Evolutionary conservation across 371 early-diverging fungal genomes (phyloP), one percentile per base, ranked within the genome.

Genomic region (Quaeritorhiza haematococci): DNA sequence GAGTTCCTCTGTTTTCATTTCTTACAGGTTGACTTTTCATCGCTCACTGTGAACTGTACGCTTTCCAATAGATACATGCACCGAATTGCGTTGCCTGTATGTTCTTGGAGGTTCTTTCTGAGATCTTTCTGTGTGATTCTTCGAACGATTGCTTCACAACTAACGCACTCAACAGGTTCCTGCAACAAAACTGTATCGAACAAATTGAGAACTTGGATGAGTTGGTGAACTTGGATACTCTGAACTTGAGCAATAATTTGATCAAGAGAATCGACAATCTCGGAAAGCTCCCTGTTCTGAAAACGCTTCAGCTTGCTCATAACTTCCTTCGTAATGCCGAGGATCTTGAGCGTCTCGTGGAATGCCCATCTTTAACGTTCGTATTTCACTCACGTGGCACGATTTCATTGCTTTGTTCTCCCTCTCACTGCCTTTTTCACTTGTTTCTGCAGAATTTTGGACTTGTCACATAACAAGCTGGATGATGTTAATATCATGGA

Each of bases 101-200:
- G 56, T 19, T 21, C 15, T 56, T n/a, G 38, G n/a, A 13, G 10
- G 38, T n/a, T 38, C 10, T 47, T 10, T 27, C 47, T 10, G 26
- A 8, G 13, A 56, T 65, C n/a, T 59, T 24, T 57, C 29, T 23
- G 7, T 58, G 8, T 43, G 15, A n/a, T n/a, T n/a, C n/a, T n/a
- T n/a, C n/a, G n/a, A n/a, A n/a, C n/a, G n/a, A n/a, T n/a, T n/a
- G n/a, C n/a, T n/a, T n/a, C 13, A 38, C 10, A 52, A 46, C 15
- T 15, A 47, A 47, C 26, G 15, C 47, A 26, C 19, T 17, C 55
- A 49, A 23, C 48, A 72, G 74, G 17, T 80, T 72, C 58, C 56
- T 77, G 28, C 77, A 79, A 19, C 77, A 81, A 64, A 81, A 81
- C 63, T 75, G 76, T 66, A 67, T 81, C 53, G 66, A 69, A 29